Base-by-base conservation (phyloP, 2,329 filamentous ascomycete species). In the Aspergillus fumigatiaffinis region DNA sequence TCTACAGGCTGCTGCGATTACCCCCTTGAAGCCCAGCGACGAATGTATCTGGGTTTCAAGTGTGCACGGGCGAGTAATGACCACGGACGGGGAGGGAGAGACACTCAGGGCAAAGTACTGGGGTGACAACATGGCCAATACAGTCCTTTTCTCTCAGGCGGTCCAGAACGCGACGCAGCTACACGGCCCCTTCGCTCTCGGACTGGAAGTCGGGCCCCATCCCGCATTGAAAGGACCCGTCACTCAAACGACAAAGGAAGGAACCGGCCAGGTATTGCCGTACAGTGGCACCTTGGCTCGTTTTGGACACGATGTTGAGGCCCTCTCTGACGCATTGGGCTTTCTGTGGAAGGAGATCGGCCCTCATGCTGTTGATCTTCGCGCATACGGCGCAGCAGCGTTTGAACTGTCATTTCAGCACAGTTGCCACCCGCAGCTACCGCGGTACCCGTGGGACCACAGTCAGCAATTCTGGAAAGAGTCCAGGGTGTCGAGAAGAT, bases 51-150 rank as follows among this genome's bases (percentile, higher is more conserved):
- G 71, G 71, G 63, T 66, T n/a, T 73, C 71, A 0, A 71, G 66
- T 35, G 69, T 70, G 0, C 64, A 66, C 47, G 50, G 38, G 8
- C 38, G 14, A n/a, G 49, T 44, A 74, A 72, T 8, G 60, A 64
- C 0, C 55, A 71, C 38, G n/a, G n/a, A 17, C 1, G 58, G 77
- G 3, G 73, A 75, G 23, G 17, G 6, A 3, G 42, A 50, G 7
- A 54, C 60, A 3, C 32, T 65, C 9, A 51, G 12, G 7, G 57
- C 62, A 3, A 55, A 51, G 8, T 76, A 77, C 56, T 77, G 75
- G 72, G 60, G 63, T 3, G 62, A 67, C 42, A 77, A 77, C 56
- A 66, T 77, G 63, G 57, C 68, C 1, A 64, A 64, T 3, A 60
- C 71, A 6, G 73, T 77, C 5, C 55, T 68, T 4, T 77, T 76